phyloP scores from a whole-genome alignment of 192 early-diverging fungal genomes.

The Backusella circina region DNA sequence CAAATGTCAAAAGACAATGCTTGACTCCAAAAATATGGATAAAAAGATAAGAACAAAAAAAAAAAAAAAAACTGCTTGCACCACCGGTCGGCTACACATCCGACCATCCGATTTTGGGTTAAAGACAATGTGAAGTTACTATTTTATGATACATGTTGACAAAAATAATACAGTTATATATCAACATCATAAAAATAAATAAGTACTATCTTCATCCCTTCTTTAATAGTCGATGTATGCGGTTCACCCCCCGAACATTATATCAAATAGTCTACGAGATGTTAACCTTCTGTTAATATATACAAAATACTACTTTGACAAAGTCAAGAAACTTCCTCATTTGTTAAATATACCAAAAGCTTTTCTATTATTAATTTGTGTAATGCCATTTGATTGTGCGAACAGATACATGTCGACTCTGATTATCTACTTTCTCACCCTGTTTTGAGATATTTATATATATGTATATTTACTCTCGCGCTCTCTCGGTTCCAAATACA shows the following conservation, averaged over 20 bases:
- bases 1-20: background rate
- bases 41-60: background rate
- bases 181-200: background rate
- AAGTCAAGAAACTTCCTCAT: background rate
- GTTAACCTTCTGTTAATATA: background rate
- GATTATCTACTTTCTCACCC: background rate
- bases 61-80: background rate
- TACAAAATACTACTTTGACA: too few species aligned
- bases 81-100: background rate
- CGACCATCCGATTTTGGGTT: background rate
- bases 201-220: background rate
- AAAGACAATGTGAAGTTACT: background rate
- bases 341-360: background rate
- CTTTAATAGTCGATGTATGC: background rate
- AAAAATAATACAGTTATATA: background rate
- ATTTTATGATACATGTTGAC: background rate
- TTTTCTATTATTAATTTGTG: background rate
- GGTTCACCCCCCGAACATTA: too few species aligned
- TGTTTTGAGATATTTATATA: background rate
- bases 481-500: background rate
- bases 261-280: background rate
- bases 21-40: background rate
- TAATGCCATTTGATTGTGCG: background rate
- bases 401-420: background rate
- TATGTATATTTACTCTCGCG: background rate